Conservation (phyloP, 2,329 filamentous ascomycete genomes). For the Fusarium stilboides region DNA sequence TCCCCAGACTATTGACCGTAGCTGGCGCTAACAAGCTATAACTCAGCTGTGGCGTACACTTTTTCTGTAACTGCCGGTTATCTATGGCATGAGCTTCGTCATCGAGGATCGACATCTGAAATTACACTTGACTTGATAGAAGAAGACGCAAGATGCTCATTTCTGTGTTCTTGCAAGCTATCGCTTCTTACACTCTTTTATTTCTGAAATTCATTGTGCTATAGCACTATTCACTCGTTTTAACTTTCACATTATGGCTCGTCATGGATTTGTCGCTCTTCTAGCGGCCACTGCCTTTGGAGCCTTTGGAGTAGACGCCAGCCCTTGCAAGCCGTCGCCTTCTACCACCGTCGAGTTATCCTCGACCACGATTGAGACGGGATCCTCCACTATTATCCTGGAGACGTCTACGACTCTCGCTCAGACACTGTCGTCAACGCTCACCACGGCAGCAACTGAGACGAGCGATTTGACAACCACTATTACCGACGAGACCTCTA, state of each 20-base stretch:
- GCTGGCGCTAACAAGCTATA: background rate
- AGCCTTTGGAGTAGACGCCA: background rate
- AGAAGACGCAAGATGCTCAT: background rate
- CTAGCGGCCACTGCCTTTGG: constrained; percentile 1
- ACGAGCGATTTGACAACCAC: too few relatives aligned
- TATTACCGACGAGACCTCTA: background rate
- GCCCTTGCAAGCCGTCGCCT: constrained; percentile 10
- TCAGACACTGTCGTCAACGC: background rate
- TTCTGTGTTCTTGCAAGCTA: background rate
- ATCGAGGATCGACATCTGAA: background rate
- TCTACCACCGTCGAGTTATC: background rate
- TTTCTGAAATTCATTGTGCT: background rate
- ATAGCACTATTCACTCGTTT: constrained; percentile 12
- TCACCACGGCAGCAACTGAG: too few relatives aligned
- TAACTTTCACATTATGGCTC: constrained; percentile 1
- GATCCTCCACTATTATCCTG: background rate
- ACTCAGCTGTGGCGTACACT: constrained; percentile 1
- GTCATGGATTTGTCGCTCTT: constrained; percentile 5
- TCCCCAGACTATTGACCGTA: constrained; percentile 7
- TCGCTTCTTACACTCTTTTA: background rate
- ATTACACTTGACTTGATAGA: background rate
- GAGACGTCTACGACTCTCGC: background rate
- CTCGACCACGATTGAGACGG: background rate
- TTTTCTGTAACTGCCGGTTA: too few relatives aligned
- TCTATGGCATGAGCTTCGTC: too few relatives aligned